A percentile compares a stretch with the other conserved stretches of the same genome.
Conservation (phyloP, 306 rosid species). For the Urtica urens region DNA sequence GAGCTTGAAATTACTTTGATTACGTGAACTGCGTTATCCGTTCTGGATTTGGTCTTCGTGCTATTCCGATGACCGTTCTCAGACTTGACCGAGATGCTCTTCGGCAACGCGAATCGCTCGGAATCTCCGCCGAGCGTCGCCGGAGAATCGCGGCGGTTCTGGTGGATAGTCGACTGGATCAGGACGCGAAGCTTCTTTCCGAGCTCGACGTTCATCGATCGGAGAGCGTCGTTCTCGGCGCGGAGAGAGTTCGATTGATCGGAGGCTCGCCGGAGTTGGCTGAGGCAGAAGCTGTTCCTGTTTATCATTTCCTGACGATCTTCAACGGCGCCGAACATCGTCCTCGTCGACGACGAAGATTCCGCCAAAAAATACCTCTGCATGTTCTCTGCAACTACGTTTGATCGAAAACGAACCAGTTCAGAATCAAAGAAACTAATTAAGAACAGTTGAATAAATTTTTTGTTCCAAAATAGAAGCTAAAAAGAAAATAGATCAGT, state of each 20-base stretch:
- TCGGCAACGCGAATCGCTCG: conserved; percentile 66
- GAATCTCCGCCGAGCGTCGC: conserved; percentile 44
- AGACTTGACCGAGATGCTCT: conserved; percentile 88
- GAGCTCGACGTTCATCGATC: conserved; percentile 50
- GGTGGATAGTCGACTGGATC: conserved; percentile 25
- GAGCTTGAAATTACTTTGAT: too few relatives aligned
- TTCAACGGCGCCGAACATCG: conserved; percentile 35
- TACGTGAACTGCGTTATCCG: too few relatives aligned
- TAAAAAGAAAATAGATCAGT: too few relatives aligned
- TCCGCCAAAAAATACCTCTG: not conserved
- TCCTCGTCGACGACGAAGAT: not conserved
- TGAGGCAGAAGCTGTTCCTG: conserved; percentile 66
- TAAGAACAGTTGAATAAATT: too few relatives aligned
- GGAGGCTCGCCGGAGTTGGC: conserved; percentile 48
- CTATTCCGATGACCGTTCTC: too few relatives aligned
- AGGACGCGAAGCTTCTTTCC: conserved; percentile 54
- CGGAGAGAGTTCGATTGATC: conserved; percentile 63
- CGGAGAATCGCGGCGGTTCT: conserved; percentile 12
- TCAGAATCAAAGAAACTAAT: too few relatives aligned
- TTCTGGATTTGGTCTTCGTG: too few relatives aligned
- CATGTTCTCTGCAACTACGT: too few relatives aligned
- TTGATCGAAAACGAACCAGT: too few relatives aligned
- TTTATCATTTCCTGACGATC: conserved; percentile 89
- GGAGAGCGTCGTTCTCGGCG: conserved; percentile 59
- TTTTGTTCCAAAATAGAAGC: too few relatives aligned